Base-by-base conservation (phyloP, 2,329 filamentous ascomycete species). In the Claviceps maximensis region DNA sequence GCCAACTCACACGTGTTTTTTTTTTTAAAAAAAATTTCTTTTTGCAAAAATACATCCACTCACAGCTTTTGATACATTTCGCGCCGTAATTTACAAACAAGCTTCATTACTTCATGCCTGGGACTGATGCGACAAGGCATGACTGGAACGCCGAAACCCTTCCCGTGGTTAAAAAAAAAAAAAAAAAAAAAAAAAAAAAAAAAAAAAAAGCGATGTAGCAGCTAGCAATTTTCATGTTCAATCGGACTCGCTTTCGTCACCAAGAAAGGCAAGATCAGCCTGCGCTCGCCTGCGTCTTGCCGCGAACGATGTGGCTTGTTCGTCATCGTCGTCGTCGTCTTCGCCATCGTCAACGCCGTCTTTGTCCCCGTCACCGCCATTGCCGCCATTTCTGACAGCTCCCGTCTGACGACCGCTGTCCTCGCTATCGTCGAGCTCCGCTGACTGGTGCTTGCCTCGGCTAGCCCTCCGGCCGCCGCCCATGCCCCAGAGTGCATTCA, bases 401-500 rank as follows among this genome's bases (percentile, higher is more conserved):
- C 58, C 54, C 33, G 4, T 15, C n/a, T 63, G 61, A 4, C 42
- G 58, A 4, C 58, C 61, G 50, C 60, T 62, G 1, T 60, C 64
- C 10, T 67, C 65, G 19, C 60, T 63, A 12, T 67, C 67, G 13
- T 71, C 63, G 9, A 54, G 23, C 55, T 67, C 65, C 19, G 47
- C 56, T 9, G 58, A 53, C 54, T 67, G 65, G 49, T 56, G 59
- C 58, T 68, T 68, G 54, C 66, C 65, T 45, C 64, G 65, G 47
- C 74, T 75, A 21, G 73, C 70, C 9, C 72, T 68, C 2, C 67
- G 63, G n/a, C 64, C 65, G 1, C 67, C 54, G 17, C 57, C 67
- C 41, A 70, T 67, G 1, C 91, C 91, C 89, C 90, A 96, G 50
- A 78, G 75, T 59, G 80, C 78, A 55, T 88, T 84, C 62, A 89